Evolutionary conservation across 805 yeast genomes (phyloP).

Genomic region (Spathaspora girioi): DNA sequence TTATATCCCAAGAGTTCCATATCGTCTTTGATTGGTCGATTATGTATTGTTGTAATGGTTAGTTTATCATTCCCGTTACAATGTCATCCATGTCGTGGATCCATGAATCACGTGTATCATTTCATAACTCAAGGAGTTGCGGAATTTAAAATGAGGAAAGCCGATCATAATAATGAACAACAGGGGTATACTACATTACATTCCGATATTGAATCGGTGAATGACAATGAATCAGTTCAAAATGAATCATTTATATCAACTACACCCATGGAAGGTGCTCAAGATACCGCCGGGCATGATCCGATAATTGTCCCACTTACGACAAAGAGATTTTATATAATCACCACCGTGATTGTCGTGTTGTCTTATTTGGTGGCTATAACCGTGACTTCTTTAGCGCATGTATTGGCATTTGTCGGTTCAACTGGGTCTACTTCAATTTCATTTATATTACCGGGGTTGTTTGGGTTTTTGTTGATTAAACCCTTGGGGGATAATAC

Average conservation of each 20-base stretch:
- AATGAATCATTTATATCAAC: slow-evolving; percentile 40
- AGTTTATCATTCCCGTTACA: slow-evolving; percentile 73
- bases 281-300: slow-evolving; percentile 43
- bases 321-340: slow-evolving; percentile 39
- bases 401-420: slow-evolving; percentile 70
- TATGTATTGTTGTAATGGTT: slow-evolving; percentile 67
- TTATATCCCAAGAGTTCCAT: slow-evolving; percentile 56
- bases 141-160: slow-evolving; percentile 18
- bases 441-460: slow-evolving; percentile 74
- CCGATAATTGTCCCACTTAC: slow-evolving; percentile 51
- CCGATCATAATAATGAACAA: slow-evolving; percentile 8
- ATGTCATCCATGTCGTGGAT: slow-evolving; percentile 78
- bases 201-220: slow-evolving; percentile 22
- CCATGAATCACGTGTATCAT: slow-evolving; percentile 61
- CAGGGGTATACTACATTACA: slow-evolving; percentile 25
- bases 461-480: slow-evolving; percentile 65
- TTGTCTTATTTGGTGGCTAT: slow-evolving; percentile 55
- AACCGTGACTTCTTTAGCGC: slow-evolving; percentile 59
- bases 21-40: slow-evolving; percentile 51
- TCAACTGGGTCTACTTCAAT: slow-evolving; percentile 82
- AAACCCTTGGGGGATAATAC: slow-evolving; percentile 28
- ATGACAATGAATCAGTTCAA: slow-evolving; percentile 15
- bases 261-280: slow-evolving; percentile 46
- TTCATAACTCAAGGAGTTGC: slow-evolving; percentile 39
- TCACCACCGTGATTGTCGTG: slow-evolving; percentile 46